Base-by-base conservation (phyloP, 331 rosid species). In the Telfairia occidentalis region DNA sequence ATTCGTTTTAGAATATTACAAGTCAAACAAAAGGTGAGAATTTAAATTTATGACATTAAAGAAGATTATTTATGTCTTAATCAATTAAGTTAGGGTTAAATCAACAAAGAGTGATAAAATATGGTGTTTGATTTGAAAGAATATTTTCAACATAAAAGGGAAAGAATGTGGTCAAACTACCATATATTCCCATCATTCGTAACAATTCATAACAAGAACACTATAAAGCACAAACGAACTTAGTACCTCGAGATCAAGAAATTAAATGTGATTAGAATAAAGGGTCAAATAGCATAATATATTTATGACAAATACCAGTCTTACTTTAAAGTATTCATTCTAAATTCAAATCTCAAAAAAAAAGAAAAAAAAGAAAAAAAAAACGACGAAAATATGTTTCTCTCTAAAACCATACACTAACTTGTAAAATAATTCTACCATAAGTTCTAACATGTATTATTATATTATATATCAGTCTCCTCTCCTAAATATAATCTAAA, bases 241-340 rank as follows among this genome's bases (percentile, higher is more conserved):
- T 45, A 70, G 75, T 64, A 64, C 71, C 71, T 42, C 1, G 75
- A 70, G 75, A 70, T 8, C 75, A 45, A 70, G 75, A 70, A 70
- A 45, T 43, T 45, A 45, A 40, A 15, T 70, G 57, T 45, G 54
- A 69, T 21, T 69, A 69, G 57, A 45, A 69, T 69, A 24, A 40
- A 69, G 74, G 74, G 3, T 24, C 52, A 26, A 45, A 71, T 15
- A 46, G 43, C 42, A 71, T 28, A 48, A 71, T 71, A 71, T 71
- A 71, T 71, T 16, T 40, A 21, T 64, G 72, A 64, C 49, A 64
- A 63, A 19, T 64, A 19, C 72, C n/a, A 61, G 7, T 61, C 70
- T 32, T 34, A 38, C 28, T 37, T 37, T 64, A 66, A 66, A 66
- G 52, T 21, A 23, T 24, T 23, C n/a, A 66, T 40, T 66, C 2